phyloP scores from a whole-genome alignment of 1,284 basidiomycete species.

The Naganishia cerealis region DNA sequence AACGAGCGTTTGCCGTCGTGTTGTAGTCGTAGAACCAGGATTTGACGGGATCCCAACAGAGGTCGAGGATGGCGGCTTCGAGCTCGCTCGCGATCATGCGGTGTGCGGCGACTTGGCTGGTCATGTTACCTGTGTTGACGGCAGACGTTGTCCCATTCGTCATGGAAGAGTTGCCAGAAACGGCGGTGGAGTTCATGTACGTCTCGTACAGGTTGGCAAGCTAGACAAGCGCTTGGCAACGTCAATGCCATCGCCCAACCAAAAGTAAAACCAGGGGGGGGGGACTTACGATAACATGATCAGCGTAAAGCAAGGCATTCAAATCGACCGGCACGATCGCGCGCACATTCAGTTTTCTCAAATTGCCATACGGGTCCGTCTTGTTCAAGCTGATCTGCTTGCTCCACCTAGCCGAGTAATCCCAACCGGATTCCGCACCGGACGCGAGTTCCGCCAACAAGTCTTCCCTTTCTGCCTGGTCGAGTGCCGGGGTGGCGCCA shows the following conservation, averaged over 20 bases:
- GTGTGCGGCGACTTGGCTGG: conserved; percentile 58
- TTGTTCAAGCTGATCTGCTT: conserved; percentile 57
- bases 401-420: conserved; percentile 57
- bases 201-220: conserved; percentile 67
- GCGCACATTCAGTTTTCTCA: conserved; percentile 71
- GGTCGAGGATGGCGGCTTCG: conserved; percentile 72
- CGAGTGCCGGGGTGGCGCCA: conserved; percentile 64
- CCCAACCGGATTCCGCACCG: conserved; percentile 74
- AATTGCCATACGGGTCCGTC: conserved; percentile 58
- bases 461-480: conserved; percentile 62
- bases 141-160: conserved; percentile 12
- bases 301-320: conserved; percentile 71
- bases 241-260: background rate
- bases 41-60: conserved; percentile 78
- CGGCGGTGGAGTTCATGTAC: conserved; percentile 54
- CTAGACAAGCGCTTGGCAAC: conserved; percentile 36
- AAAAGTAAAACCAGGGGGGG: background rate
- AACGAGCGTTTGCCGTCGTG: conserved; percentile 62
- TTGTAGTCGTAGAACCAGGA: conserved; percentile 82
- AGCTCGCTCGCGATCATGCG: conserved; percentile 62
- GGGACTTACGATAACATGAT: conserved; percentile 61
- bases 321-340: conserved; percentile 73
- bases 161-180: conserved; percentile 32
- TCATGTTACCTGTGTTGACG: conserved; percentile 31
- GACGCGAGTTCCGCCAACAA: conserved; percentile 86